A percentile compares a stretch with the other conserved stretches of the same genome.
Evolutionary conservation across 768 basidiomycete species (phyloP).

Genomic region (Harrya chromipes): DNA sequence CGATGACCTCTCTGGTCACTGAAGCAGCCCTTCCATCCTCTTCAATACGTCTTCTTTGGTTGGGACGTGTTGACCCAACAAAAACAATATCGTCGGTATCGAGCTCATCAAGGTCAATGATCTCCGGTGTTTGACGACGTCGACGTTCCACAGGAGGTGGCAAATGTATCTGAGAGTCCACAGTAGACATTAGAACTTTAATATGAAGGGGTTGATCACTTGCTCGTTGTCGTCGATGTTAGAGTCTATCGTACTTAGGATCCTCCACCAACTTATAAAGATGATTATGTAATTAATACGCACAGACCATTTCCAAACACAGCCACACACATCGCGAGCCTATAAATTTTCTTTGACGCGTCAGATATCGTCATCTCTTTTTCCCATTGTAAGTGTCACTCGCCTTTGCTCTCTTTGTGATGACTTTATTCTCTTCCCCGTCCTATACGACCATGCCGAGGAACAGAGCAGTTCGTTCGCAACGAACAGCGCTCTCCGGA

Average conservation of each 20-base stretch:
- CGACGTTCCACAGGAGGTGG: conserved; percentile 11
- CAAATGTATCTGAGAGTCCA: conserved; percentile 8
- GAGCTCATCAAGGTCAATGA: conserved; percentile 46
- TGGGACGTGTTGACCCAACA: conserved; percentile 21
- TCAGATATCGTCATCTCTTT: background rate
- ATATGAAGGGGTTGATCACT: background rate
- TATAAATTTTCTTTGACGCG: conserved; percentile 28
- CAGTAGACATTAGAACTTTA: conserved; percentile 18
- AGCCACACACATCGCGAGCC: conserved; percentile 18
- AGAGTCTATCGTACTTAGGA: background rate
- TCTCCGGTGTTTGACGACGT: conserved; percentile 22
- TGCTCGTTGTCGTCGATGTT: conserved; percentile 22
- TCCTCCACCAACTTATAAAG: conserved; percentile 10
- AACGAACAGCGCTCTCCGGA: conserved; percentile 62
- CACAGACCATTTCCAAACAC: conserved; percentile 33
- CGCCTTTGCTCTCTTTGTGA: conserved; percentile 31
- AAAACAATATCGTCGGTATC: conserved; percentile 34
- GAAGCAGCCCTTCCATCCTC: conserved; percentile 20
- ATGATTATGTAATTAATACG: conserved; percentile 24
- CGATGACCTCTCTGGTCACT: conserved; percentile 27
- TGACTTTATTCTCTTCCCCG: conserved; percentile 91
- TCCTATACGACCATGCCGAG: conserved; percentile 89
- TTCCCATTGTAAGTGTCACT: conserved; percentile 14
- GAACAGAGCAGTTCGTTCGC: conserved; percentile 76
- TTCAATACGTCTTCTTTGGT: conserved; percentile 25